These are phyloP conservation scores for Claviceps cyperi DNA, from an alignment of 2,329 filamentous ascomycete genomes.

Conservation along the genomic window DNA sequence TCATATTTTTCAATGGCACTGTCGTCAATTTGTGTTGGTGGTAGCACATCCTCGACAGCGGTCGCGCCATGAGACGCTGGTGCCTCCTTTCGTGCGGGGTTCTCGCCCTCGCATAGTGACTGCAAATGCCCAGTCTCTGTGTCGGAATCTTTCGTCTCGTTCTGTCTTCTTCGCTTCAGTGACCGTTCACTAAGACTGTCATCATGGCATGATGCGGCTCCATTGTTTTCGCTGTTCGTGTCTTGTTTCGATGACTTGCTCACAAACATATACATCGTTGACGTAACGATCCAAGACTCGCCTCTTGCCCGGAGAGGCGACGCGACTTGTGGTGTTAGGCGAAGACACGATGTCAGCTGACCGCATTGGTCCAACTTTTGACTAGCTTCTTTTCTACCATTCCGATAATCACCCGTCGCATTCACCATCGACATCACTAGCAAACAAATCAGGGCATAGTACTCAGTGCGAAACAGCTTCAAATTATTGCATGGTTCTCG, in stretches of 20 bases:
- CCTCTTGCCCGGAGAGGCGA: neutral
- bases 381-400: neutral
- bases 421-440: neutral
- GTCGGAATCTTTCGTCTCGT: constrained; percentile 11
- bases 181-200: constrained; percentile 10
- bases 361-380: constrained; percentile 1
- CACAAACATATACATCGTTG: constrained; percentile 25
- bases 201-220: constrained; percentile 1
- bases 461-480: neutral
- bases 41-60: constrained; percentile 42
- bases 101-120: constrained; percentile 8
- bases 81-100: neutral
- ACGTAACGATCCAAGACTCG: constrained; percentile 4
- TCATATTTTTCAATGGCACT: constrained; percentile 73
- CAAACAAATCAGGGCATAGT: neutral
- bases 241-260: constrained; percentile 15
- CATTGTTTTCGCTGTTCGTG: constrained; percentile 4
- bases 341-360: constrained; percentile 27
- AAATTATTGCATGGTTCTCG: neutral
- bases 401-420: constrained; percentile 5
- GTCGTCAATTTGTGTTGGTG: constrained; percentile 49
- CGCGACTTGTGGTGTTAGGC: constrained; percentile 2
- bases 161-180: constrained; percentile 18
- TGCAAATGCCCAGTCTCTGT: constrained; percentile 12
- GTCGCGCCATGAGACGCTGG: constrained; percentile 12